Base-by-base conservation (phyloP, 306 rosid genomes). In the Hippophae gyantsensis region DNA sequence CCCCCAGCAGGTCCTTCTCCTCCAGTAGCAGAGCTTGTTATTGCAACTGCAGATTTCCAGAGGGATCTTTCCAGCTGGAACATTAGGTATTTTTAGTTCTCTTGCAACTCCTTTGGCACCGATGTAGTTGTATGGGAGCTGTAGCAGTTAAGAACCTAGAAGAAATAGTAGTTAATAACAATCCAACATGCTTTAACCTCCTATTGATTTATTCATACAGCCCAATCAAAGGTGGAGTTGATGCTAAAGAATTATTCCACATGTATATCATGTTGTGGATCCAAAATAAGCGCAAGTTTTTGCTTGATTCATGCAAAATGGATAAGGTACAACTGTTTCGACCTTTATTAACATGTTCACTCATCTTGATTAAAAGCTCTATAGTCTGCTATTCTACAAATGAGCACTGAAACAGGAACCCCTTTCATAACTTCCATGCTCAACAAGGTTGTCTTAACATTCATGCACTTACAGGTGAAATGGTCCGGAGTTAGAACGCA, bases 401-500 rank as follows among this genome's bases (percentile, higher is more conserved):
- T 32, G 38, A 32, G 38, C 38, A 32, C 50, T 46, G 10, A 46
- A 46, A 46, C 50, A 9, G 50, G 50, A 7, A 46, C 5, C 13
- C 50, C 13, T 46, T 46, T 46, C 5, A 46, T 46, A 46, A 46
- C 58, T 55, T 52, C 50, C 11, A 32, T 62, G 56, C 52, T 65
- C 40, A 52, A 14, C 7, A 7, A 54, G 63, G 72, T 50, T 48
- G 3, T 47, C 26, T 72, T 80, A 27, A 82, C 60, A 42, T n/a
- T 74, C 49, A 59, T 65, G 40, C 50, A 18, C 58, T 78, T 80
- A 79, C 84, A 93, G 99, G 95, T 93, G 48, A 93, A 93, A 77
- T 88, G 99, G 99, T 84, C 97, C 3, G 99, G 99, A 68, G 95
- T 86, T 63, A 84, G 80, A 77, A 93, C 97, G 43, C 95, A 69